Conservation (phyloP, 352 stramenopile genomes). For the Globisporangium solare region DNA sequence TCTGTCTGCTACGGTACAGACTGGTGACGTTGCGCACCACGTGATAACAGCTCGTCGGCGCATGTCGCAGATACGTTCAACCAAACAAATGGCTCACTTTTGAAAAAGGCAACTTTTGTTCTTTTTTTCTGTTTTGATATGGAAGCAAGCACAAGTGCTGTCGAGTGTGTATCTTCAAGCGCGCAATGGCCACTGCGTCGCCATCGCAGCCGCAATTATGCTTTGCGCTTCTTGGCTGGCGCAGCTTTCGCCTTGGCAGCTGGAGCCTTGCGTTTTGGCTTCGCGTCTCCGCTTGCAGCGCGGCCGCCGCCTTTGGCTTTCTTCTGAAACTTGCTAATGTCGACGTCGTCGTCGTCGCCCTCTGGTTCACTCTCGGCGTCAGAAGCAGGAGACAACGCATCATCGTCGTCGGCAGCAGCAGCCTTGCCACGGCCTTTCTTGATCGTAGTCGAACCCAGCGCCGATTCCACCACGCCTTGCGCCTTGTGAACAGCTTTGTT, state of each 20-base stretch:
- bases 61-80: slow-evolving; percentile 3
- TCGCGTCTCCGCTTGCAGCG: slow-evolving; percentile 10
- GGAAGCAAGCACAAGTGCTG: background rate
- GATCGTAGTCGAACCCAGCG: slow-evolving; percentile 59
- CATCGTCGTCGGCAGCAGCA: slow-evolving; percentile 33
- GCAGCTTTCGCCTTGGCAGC: slow-evolving; percentile 39
- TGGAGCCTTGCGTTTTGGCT: slow-evolving; percentile 51
- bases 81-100: slow-evolving; percentile 4
- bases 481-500: slow-evolving; percentile 92
- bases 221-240: slow-evolving; percentile 51
- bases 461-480: slow-evolving; percentile 90
- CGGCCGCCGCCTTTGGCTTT: slow-evolving; percentile 37
- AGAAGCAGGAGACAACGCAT: slow-evolving; percentile 44
- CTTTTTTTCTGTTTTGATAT: no score
- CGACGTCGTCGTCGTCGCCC: slow-evolving; percentile 38
- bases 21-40: background rate
- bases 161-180: background rate
- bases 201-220: slow-evolving; percentile 10
- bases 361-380: slow-evolving; percentile 73
- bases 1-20: background rate
- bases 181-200: background rate
- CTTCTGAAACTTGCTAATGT: slow-evolving; percentile 83
- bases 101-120: no score
- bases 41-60: background rate
- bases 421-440: slow-evolving; percentile 70